A percentile compares a stretch with the other conserved stretches of the same genome.
Evolutionary conservation across 441 rosid genomes (phyloP).

Genomic region (Mallotus repandus): DNA sequence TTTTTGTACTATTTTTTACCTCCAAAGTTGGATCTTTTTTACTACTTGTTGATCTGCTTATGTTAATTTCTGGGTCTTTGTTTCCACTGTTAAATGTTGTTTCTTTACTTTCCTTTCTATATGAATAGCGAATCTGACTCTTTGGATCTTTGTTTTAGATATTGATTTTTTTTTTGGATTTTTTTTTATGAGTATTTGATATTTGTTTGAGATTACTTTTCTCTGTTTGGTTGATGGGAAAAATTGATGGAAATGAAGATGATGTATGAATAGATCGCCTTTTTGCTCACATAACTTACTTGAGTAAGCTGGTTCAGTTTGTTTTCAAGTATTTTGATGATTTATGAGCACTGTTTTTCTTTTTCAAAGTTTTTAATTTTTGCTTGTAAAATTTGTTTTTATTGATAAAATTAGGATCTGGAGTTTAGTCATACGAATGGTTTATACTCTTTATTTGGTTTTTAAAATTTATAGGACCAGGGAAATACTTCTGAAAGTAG

Average conservation of each 20-base stretch:
- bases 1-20: background rate
- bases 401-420: background rate
- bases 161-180: too few relatives aligned
- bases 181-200: too few relatives aligned
- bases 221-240: slow-evolving; percentile 6
- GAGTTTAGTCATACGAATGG: background rate
- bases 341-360: background rate
- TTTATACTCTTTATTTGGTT: background rate
- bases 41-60: slow-evolving; percentile 6
- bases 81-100: background rate
- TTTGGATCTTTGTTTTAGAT: background rate
- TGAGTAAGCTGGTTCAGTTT: background rate
- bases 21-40: slow-evolving; percentile 6
- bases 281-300: background rate
- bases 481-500: background rate
- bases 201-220: background rate
- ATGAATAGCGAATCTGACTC: background rate
- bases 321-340: background rate
- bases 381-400: background rate
- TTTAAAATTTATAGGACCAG: background rate
- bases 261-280: background rate
- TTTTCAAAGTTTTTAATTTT: background rate
- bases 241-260: slow-evolving; percentile 7
- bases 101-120: background rate
- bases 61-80: background rate